Percentiles rank a stretch among this genome's conserved stretches.
These are phyloP conservation scores for Thalassiosira profunda DNA, from an alignment of 108 stramenopile genomes.

Conservation along the genomic window DNA sequence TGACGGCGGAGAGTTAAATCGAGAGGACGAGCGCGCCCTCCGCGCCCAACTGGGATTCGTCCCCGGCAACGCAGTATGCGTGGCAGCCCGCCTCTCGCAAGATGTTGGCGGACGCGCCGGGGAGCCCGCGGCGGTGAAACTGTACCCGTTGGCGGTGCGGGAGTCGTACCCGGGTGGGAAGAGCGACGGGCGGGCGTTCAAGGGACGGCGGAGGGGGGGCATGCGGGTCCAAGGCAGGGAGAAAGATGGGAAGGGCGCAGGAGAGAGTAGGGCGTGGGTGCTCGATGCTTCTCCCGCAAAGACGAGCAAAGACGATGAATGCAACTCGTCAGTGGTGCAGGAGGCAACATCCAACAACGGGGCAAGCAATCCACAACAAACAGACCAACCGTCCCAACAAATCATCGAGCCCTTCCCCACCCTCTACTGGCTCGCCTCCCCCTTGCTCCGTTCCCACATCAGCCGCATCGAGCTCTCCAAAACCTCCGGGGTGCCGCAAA, in stretches of 20 bases:
- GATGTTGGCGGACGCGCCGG: slow-evolving; percentile 2
- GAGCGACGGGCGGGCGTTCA: slow-evolving; percentile 57
- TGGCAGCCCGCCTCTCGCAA: slow-evolving; percentile 46
- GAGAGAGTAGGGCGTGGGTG: slow-evolving; percentile 1
- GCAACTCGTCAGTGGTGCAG: no score
- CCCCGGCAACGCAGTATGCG: slow-evolving; percentile 79
- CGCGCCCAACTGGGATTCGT: slow-evolving; percentile 74
- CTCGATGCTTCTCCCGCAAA: no score
- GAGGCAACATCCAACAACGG: neutral
- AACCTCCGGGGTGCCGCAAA: slow-evolving; percentile 32
- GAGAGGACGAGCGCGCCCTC: slow-evolving; percentile 48
- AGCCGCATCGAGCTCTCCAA: slow-evolving; percentile 69
- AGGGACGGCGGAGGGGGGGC: slow-evolving; percentile 49
- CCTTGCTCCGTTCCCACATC: slow-evolving; percentile 55
- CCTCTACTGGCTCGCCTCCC: slow-evolving; percentile 84
- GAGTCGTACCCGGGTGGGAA: slow-evolving; percentile 66
- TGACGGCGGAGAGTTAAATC: slow-evolving; percentile 16
- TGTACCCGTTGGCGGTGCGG: slow-evolving; percentile 81
- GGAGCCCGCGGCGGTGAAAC: slow-evolving; percentile 71
- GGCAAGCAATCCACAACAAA: slow-evolving; percentile 3
- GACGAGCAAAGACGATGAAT: neutral
- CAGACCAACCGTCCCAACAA: slow-evolving; percentile 7
- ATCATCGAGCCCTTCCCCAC: slow-evolving; percentile 91
- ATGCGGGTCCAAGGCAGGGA: neutral
- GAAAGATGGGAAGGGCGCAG: neutral